Conservation (phyloP, 2,329 filamentous ascomycete species). For the Diplocarpon rosae region DNA sequence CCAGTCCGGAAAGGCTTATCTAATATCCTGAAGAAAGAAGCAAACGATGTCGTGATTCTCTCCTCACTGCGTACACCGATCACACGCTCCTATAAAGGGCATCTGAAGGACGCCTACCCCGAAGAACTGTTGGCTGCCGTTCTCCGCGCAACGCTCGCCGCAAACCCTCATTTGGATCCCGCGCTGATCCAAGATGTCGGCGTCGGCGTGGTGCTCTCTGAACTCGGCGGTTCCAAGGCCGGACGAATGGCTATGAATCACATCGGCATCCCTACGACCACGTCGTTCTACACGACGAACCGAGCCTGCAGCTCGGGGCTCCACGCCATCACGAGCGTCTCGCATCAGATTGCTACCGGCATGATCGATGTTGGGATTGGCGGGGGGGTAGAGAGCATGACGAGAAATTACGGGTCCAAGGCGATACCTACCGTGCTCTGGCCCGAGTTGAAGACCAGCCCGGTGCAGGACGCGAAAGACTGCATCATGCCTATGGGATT, state of each 20-base stretch:
- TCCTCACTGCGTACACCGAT: slow-evolving; percentile 84
- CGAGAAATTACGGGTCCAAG: slow-evolving; percentile 70
- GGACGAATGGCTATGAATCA: slow-evolving; percentile 86
- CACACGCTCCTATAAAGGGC: slow-evolving; percentile 72
- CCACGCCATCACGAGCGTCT: slow-evolving; percentile 63
- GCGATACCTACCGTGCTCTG: slow-evolving; percentile 80
- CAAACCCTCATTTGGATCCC: slow-evolving; percentile 62
- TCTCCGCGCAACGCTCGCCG: slow-evolving; percentile 55
- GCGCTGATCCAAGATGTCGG: slow-evolving; percentile 66
- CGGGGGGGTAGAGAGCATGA: slow-evolving; percentile 96
- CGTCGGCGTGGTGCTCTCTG: slow-evolving; percentile 80
- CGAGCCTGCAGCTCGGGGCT: slow-evolving; percentile 73
- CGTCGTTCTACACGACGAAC: slow-evolving; percentile 78
- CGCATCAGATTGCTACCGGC: slow-evolving; percentile 64
- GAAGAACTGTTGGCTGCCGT: slow-evolving; percentile 72
- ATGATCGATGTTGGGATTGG: slow-evolving; percentile 66
- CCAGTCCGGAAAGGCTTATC: slow-evolving; percentile 54
- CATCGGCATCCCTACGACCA: slow-evolving; percentile 61
- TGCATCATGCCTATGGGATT: slow-evolving; percentile 93
- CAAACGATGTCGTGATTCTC: slow-evolving; percentile 77
- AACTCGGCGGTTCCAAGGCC: slow-evolving; percentile 83
- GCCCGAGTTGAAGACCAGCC: slow-evolving; percentile 56
- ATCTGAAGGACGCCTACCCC: slow-evolving; percentile 78
- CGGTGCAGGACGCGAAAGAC: slow-evolving; percentile 60
- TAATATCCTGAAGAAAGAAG: slow-evolving; percentile 66